phyloP scores from a whole-genome alignment of 2,329 filamentous ascomycete genomes.

The Stachybotrys elegans region DNA sequence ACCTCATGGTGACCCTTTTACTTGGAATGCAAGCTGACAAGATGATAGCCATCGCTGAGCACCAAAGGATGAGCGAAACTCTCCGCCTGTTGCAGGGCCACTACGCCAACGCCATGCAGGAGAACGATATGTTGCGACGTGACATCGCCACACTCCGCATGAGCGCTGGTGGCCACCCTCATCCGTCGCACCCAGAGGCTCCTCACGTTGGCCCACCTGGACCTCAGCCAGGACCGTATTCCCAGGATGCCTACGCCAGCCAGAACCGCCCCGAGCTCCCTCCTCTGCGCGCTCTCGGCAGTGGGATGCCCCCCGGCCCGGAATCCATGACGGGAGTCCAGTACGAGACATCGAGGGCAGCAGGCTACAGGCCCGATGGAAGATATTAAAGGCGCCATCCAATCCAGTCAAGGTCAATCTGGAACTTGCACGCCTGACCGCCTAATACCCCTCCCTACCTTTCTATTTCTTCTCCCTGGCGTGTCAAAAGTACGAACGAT shows the following conservation, averaged over 20 bases:
- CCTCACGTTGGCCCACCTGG: conserved; percentile 14
- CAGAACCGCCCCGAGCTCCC: conserved; percentile 47
- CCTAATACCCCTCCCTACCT: conserved; percentile 1
- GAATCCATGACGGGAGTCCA: conserved; percentile 65
- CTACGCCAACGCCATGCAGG: conserved; percentile 33
- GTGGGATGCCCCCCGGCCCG: conserved; percentile 36
- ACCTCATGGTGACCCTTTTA: background rate
- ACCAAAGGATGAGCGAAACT: conserved; percentile 48
- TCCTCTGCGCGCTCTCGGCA: conserved; percentile 49
- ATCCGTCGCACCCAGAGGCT: conserved; percentile 20
- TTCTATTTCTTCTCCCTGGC: conserved; percentile 11
- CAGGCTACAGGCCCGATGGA: conserved; percentile 40
- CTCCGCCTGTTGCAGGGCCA: conserved; percentile 43
- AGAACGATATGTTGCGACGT: conserved; percentile 43
- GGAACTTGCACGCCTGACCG: conserved; percentile 2
- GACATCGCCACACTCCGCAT: conserved; percentile 42
- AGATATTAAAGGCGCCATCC: too few relatives aligned
- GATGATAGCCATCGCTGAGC: conserved; percentile 54
- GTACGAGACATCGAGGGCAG: conserved; percentile 47
- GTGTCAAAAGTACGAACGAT: conserved; percentile 18
- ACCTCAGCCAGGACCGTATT: conserved; percentile 17
- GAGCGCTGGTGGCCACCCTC: conserved; percentile 40
- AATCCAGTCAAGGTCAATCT: conserved; percentile 18
- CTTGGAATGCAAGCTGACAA: conserved; percentile 14
- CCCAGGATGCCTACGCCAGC: conserved; percentile 23